Evolutionary conservation across 305 asterid genomes (phyloP), one percentile per base, ranked within the genome.

Genomic region (Galium porrigens): DNA sequence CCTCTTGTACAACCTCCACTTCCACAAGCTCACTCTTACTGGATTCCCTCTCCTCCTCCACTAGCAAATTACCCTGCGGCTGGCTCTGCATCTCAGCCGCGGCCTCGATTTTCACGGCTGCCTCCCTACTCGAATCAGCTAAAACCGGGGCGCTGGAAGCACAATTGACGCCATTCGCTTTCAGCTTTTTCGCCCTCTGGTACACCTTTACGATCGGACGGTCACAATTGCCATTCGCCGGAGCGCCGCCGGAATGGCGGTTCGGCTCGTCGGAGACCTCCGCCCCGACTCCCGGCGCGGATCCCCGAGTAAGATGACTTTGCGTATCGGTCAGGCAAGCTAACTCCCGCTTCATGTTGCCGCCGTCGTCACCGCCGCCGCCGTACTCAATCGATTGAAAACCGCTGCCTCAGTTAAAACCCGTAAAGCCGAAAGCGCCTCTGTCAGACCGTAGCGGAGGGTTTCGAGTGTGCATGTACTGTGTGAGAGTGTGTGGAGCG

Each of bases 111-210:
- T 49, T 64, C 68, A 54, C 71, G 73, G 44, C 36, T 41, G 12
- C 63, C 62, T 44, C n/a, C 63, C 36, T 77, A 55, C 32, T 14
- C 22, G 71, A 65, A 52, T 41, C 75, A 1, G 15, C 71, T 4
- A 53, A 49, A 10, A 20, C 67, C 36, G 52, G 63, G 57, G 70
- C 25, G 32, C 49, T 25, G 52, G 63, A 15, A 46, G 49, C 67
- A n/a, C 63, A 48, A 6, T 54, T 36, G 22, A 39, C 30, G 7
- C 68, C 69, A 14, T 71, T 82, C 0, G 39, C 83, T 79, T 88
- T 69, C 78, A 3, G 74, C 80, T 86, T 77, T 80, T 81, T 86
- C 64, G 70, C 88, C 81, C 98, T 81, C 57, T 83, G 76, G 70
- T 83, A 88, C 61, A 81, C 77, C 82, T 87, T 74, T 63, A 81